A percentile compares a stretch with the other conserved stretches of the same genome.
Evolutionary conservation across 768 basidiomycete species (phyloP).

Genomic region (Tremella mesenterica): DNA sequence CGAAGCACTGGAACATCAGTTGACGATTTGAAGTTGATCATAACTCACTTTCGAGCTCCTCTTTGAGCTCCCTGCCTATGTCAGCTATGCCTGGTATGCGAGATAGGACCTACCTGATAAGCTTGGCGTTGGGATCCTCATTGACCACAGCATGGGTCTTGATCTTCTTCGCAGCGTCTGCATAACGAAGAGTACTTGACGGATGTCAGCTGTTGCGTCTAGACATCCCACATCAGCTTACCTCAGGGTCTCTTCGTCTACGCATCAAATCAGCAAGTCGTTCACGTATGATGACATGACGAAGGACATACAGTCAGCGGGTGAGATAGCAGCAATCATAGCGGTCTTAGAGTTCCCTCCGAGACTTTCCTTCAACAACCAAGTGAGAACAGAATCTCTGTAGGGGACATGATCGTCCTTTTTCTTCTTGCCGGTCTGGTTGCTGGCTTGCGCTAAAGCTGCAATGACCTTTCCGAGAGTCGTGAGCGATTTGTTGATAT

Average conservation of each 20-base stretch:
- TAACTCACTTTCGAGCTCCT: conserved; percentile 65
- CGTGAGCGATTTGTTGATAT: conserved; percentile 97
- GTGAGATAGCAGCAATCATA: conserved; percentile 95
- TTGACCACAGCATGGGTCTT: conserved; percentile 99
- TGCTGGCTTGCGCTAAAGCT: conserved; percentile 61
- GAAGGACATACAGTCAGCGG: conserved; percentile 3
- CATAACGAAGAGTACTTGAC: conserved; percentile 85
- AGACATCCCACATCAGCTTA: not conserved
- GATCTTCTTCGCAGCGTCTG: conserved; percentile 98
- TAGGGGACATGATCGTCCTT: conserved; percentile 92
- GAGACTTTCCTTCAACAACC: conserved; percentile 94
- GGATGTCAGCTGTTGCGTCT: conserved; percentile 46
- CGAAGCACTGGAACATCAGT: conserved; percentile 52
- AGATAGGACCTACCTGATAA: conserved; percentile 56
- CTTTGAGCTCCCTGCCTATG: conserved; percentile 67
- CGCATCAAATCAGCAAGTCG: not conserved
- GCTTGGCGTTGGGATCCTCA: conserved; percentile 98
- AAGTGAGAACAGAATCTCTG: conserved; percentile 94
- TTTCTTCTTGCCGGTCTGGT: conserved; percentile 62
- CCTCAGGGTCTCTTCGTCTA: conserved; percentile 38
- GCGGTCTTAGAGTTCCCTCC: conserved; percentile 72
- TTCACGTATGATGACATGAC: not conserved
- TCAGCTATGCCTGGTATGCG: not conserved
- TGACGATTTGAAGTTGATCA: not conserved
- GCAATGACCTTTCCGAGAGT: conserved; percentile 98